phyloP scores from a whole-genome alignment of 108 stramenopile genomes.

The Skeletonema menzelii region DNA sequence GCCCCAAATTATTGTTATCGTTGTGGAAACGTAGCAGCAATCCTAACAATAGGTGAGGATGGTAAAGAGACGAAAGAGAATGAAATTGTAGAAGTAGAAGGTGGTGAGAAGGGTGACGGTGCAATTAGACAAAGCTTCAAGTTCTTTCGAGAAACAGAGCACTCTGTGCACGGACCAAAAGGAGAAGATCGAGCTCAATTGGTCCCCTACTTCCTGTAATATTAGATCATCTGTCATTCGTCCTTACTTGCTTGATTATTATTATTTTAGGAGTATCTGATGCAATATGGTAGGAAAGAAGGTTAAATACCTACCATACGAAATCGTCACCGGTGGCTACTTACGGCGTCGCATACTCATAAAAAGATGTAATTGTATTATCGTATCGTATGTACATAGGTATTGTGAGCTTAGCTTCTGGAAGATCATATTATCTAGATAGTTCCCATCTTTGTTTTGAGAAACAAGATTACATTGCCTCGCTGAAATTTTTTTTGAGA shows the following conservation, averaged over 20 bases:
- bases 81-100: slow-evolving; percentile 60
- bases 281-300: too few species aligned
- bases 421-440: too few species aligned
- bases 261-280: too few species aligned
- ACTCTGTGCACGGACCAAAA: slow-evolving; percentile 82
- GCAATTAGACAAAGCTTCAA: slow-evolving; percentile 77
- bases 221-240: background rate
- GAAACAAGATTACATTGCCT: too few species aligned
- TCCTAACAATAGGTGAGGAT: slow-evolving; percentile 61
- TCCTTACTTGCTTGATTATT: too few species aligned
- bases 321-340: too few species aligned
- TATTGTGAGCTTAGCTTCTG: too few species aligned
- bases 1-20: slow-evolving; percentile 98
- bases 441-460: background rate
- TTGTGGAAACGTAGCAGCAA: slow-evolving; percentile 97
- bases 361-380: too few species aligned
- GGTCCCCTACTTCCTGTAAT: slow-evolving; percentile 90
- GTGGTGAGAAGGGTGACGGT: slow-evolving; percentile 37
- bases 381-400: too few species aligned
- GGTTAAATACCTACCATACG: too few species aligned
- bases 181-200: slow-evolving; percentile 85
- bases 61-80: slow-evolving; percentile 58
- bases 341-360: too few species aligned
- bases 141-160: slow-evolving; percentile 84
- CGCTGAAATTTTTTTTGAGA: too few species aligned